phyloP scores from a whole-genome alignment of 2,329 filamentous ascomycete species.

The Tolypocladium tundrense region DNA sequence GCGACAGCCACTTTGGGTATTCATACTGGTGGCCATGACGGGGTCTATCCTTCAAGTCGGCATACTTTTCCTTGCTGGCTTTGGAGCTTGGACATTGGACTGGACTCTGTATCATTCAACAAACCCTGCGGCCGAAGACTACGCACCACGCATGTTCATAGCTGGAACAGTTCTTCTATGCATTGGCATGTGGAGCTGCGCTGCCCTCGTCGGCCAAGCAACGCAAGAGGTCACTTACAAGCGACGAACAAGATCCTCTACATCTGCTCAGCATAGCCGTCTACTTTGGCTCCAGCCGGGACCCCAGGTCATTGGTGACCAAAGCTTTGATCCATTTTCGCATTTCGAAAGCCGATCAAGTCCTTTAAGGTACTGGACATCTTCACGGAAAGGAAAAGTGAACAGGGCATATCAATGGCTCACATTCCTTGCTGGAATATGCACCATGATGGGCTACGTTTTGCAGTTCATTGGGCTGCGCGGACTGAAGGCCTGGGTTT shows the following conservation, averaged over 20 bases:
- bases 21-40: slow-evolving; percentile 2
- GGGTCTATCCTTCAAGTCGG: slow-evolving; percentile 7
- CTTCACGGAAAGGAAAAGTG: slow-evolving; percentile 1
- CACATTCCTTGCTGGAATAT: slow-evolving; percentile 1
- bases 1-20: slow-evolving; percentile 3
- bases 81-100: slow-evolving; percentile 6
- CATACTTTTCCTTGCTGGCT: slow-evolving; percentile 8
- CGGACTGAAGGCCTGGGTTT: slow-evolving; percentile 10
- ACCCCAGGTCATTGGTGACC: slow-evolving; percentile 11
- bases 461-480: slow-evolving; percentile 12
- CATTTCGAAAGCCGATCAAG: slow-evolving; percentile 5
- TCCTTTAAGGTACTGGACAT: slow-evolving; percentile 3
- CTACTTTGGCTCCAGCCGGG: slow-evolving; percentile 13
- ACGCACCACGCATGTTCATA: slow-evolving; percentile 11
- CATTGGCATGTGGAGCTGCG: slow-evolving; percentile 11
- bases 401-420: not conserved
- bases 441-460: slow-evolving; percentile 6
- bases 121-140: slow-evolving; percentile 1
- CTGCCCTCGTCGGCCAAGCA: slow-evolving; percentile 9
- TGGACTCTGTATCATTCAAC: slow-evolving; percentile 4
- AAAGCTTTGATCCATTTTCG: slow-evolving; percentile 12
- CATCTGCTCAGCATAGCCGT: not conserved
- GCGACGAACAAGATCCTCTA: not conserved
- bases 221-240: slow-evolving; percentile 7
- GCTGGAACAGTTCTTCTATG: slow-evolving; percentile 8